Evolutionary conservation across 2,329 filamentous ascomycete genomes (phyloP).

Genomic region (Fusarium albosuccineum): DNA sequence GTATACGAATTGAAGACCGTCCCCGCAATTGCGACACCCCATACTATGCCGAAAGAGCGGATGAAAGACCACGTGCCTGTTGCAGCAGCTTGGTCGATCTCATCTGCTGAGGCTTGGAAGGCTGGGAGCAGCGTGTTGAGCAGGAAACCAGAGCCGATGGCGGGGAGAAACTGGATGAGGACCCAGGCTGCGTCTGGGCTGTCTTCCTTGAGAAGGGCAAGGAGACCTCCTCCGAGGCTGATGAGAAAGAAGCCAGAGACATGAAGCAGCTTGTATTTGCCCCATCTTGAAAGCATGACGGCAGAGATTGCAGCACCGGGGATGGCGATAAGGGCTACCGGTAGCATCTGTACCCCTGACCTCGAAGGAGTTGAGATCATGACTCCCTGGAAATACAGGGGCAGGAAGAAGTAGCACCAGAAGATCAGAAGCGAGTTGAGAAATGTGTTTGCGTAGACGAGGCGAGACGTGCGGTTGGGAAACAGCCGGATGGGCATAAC

Average conservation of each 20-base stretch:
- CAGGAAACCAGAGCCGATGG: slow-evolving; percentile 58
- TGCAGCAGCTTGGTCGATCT: slow-evolving; percentile 53
- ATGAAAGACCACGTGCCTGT: slow-evolving; percentile 58
- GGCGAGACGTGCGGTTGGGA: slow-evolving; percentile 34
- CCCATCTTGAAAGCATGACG: slow-evolving; percentile 49
- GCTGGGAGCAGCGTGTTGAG: slow-evolving; percentile 59
- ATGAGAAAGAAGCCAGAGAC: slow-evolving; percentile 53
- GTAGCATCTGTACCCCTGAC: slow-evolving; percentile 52
- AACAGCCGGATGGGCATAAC: slow-evolving; percentile 46
- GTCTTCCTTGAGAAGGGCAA: slow-evolving; percentile 52
- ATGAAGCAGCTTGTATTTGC: slow-evolving; percentile 53
- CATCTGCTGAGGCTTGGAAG: slow-evolving; percentile 53
- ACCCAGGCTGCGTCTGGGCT: slow-evolving; percentile 55
- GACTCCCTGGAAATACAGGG: slow-evolving; percentile 62
- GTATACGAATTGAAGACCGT: slow-evolving; percentile 55
- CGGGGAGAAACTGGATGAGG: slow-evolving; percentile 54
- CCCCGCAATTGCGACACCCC: slow-evolving; percentile 60
- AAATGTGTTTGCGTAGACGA: slow-evolving; percentile 43
- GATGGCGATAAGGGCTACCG: slow-evolving; percentile 47
- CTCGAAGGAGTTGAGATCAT: slow-evolving; percentile 48
- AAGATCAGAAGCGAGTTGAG: slow-evolving; percentile 45
- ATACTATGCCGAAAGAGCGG: slow-evolving; percentile 58
- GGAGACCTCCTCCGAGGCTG: slow-evolving; percentile 57
- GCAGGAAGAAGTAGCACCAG: slow-evolving; percentile 57
- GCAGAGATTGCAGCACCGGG: slow-evolving; percentile 46